Evolutionary conservation across 371 early-diverging fungal species (phyloP).

Genomic region (Mucor sp.): DNA sequence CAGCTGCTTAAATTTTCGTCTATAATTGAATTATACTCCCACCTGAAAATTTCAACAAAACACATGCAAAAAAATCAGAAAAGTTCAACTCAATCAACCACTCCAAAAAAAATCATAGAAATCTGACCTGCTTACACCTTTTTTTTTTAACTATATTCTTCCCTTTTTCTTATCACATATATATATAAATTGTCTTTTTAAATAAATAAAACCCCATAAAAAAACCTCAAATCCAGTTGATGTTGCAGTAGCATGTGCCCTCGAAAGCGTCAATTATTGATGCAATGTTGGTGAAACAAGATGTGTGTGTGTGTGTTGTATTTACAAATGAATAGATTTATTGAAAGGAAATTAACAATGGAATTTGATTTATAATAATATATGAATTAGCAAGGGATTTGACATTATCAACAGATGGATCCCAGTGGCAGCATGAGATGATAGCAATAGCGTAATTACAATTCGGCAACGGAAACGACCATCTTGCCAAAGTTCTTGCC

Average conservation of each 20-base stretch:
- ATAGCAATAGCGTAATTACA: conserved; percentile 1
- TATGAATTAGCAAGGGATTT: background rate
- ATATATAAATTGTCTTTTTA: background rate
- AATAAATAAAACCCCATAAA: background rate
- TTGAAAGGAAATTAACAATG: background rate
- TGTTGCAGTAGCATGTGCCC: background rate
- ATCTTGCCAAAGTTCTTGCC: conserved; percentile 87
- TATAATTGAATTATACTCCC: background rate
- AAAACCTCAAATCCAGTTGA: background rate
- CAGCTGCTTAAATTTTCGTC: conserved; percentile 1
- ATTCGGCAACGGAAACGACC: conserved; percentile 64
- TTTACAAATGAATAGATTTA: background rate
- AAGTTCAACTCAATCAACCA: background rate
- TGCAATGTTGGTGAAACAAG: background rate
- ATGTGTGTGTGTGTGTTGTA: no score
- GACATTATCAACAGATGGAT: background rate
- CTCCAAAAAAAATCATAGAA: background rate
- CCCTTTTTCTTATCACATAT: background rate
- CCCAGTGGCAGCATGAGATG: background rate
- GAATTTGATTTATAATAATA: no score
- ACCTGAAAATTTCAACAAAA: background rate
- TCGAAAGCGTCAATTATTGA: background rate
- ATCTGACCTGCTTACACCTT: background rate
- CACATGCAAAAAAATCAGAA: background rate
- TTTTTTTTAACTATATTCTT: background rate